These are phyloP conservation scores for Immersiporthe knoxdaviesiana DNA, from an alignment of 2,329 filamentous ascomycete species.

Conservation along the genomic window DNA sequence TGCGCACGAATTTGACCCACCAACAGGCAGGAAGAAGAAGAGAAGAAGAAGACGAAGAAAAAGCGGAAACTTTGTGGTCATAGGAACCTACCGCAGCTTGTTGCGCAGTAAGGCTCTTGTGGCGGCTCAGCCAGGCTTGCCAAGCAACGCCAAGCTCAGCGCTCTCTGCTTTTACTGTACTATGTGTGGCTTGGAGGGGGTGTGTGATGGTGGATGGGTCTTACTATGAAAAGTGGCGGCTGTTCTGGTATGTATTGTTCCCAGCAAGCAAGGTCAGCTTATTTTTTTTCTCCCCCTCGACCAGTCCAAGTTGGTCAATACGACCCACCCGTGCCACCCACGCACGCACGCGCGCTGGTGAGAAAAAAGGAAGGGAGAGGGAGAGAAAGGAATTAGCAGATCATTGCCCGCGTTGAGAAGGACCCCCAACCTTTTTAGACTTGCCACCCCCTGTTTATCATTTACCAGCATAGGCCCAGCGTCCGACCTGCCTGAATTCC, in stretches of 20 bases:
- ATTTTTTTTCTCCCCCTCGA: too few species aligned
- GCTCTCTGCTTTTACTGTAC: neutral
- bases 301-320: neutral
- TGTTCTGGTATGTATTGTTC: too few species aligned
- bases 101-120: neutral
- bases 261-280: neutral
- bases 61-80: neutral
- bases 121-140: too few species aligned
- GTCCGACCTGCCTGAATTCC: neutral
- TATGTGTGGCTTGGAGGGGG: neutral
- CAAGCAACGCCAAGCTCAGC: neutral
- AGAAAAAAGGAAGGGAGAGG: too few species aligned
- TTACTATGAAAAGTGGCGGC: neutral
- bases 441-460: conserved; percentile 31
- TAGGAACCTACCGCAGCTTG: neutral
- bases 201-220: too few species aligned
- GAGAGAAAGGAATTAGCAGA: conserved; percentile 1
- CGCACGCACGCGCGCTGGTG: neutral
- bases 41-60: too few species aligned
- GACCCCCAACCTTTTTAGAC: conserved; percentile 21
- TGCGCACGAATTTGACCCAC: neutral
- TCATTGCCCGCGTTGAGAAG: conserved; percentile 11
- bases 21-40: too few species aligned
- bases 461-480: neutral
- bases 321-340: neutral